These are phyloP conservation scores for Diophrys appendiculata DNA, from an alignment of 73 alveolate genomes.

Conservation along the genomic window DNA sequence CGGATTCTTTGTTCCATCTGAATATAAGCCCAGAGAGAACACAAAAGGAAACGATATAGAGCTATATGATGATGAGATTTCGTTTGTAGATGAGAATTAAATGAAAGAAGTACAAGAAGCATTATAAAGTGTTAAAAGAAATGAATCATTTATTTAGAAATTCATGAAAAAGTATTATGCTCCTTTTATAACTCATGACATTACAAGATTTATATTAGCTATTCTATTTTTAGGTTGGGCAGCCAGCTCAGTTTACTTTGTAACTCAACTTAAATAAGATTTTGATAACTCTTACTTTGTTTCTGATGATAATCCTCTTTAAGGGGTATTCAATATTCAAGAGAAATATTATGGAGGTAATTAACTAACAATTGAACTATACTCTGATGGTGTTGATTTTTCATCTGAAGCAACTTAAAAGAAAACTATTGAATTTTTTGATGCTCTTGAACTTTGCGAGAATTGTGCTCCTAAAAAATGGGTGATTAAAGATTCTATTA, in stretches of 20 bases:
- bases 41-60: too few species aligned
- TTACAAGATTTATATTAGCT: not conserved
- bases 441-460: not conserved
- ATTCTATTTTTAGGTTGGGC: not conserved
- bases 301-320: not conserved
- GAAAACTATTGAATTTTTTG: not conserved
- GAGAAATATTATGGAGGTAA: constrained; percentile 3
- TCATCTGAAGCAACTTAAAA: not conserved
- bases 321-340: constrained; percentile 1
- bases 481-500: constrained; percentile 4
- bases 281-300: not conserved
- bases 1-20: not conserved
- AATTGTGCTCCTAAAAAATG: not conserved
- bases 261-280: not conserved
- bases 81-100: too few species aligned
- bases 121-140: too few species aligned
- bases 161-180: not conserved
- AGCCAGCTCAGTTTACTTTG: not conserved
- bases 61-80: too few species aligned
- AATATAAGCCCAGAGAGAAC: not conserved
- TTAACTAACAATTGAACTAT: not conserved
- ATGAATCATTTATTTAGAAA: not conserved
- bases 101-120: too few species aligned
- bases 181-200: not conserved
- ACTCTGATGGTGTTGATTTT: not conserved